Evolutionary conservation across 2,329 filamentous ascomycete species (phyloP).

Genomic region (Juglanconis oblonga): DNA sequence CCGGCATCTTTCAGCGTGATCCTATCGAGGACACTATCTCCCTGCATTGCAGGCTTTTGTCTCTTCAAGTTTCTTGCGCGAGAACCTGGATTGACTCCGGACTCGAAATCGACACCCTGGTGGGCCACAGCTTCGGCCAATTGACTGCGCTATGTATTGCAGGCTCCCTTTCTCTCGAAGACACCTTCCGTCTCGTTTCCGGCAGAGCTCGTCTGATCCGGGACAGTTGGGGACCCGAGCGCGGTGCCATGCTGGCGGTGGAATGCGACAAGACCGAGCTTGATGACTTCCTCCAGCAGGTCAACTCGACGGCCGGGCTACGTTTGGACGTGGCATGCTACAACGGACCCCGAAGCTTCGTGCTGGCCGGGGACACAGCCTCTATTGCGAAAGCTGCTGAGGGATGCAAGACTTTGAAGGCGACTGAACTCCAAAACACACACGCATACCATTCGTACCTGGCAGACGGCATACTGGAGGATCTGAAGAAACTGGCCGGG

Average conservation of each 20-base stretch:
- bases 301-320: background rate
- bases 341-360: constrained; percentile 29
- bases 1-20: constrained; percentile 26
- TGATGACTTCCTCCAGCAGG: background rate
- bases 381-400: constrained; percentile 20
- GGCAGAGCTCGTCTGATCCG: constrained; percentile 30
- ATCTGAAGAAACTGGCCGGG: constrained; percentile 16
- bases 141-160: constrained; percentile 32
- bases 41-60: constrained; percentile 35
- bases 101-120: constrained; percentile 27
- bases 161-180: constrained; percentile 26
- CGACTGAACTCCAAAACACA: constrained; percentile 24
- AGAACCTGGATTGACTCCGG: constrained; percentile 32
- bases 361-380: constrained; percentile 27
- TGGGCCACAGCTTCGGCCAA: constrained; percentile 37
- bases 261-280: constrained; percentile 9
- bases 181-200: constrained; percentile 28
- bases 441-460: constrained; percentile 29
- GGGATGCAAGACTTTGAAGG: constrained; percentile 16
- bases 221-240: constrained; percentile 29
- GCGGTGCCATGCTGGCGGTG: constrained; percentile 31
- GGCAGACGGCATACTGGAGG: constrained; percentile 23
- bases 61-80: constrained; percentile 35
- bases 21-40: constrained; percentile 27
- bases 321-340: constrained; percentile 30